phyloP scores from a whole-genome alignment of 176 grass and related monocot species.

The Oryza coarctata region DNA sequence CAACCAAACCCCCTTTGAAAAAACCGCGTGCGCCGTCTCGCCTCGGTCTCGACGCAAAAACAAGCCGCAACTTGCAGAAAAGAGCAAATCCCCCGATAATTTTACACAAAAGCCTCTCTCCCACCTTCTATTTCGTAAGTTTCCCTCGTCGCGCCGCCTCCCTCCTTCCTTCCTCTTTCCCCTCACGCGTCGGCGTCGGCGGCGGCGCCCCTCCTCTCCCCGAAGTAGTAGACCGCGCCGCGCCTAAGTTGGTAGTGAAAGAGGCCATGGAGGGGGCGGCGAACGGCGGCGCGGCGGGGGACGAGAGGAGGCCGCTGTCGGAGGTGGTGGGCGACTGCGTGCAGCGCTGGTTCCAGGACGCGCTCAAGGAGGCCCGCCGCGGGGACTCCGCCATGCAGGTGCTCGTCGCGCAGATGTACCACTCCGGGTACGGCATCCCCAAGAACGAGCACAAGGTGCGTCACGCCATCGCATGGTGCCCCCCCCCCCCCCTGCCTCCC shows the following conservation, averaged over 20 bases:
- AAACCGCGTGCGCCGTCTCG: constrained; percentile 14
- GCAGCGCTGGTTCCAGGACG: constrained; percentile 80
- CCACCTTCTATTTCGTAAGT: constrained; percentile 23
- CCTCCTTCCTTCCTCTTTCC: no score
- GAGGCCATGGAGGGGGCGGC: constrained; percentile 40
- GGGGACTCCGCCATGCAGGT: constrained; percentile 76
- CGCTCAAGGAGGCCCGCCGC: constrained; percentile 65
- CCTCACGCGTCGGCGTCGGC: constrained; percentile 1
- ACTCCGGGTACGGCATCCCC: constrained; percentile 60
- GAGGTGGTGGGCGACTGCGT: constrained; percentile 78
- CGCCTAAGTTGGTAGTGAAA: no score
- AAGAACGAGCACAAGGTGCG: constrained; percentile 70
- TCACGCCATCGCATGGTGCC: background rate
- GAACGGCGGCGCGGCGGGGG: constrained; percentile 3
- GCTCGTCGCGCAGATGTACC: constrained; percentile 89
- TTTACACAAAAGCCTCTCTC: constrained; percentile 28
- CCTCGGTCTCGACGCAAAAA: no score
- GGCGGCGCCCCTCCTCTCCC: background rate
- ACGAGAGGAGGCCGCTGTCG: constrained; percentile 54
- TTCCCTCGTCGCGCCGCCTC: background rate
- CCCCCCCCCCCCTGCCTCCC: no score
- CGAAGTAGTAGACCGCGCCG: background rate
- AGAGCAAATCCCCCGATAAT: background rate
- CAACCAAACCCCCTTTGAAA: background rate
- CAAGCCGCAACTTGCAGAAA: background rate